These are phyloP conservation scores for Trifolium fragiferum DNA, from an alignment of 306 rosid genomes.

Conservation along the genomic window DNA sequence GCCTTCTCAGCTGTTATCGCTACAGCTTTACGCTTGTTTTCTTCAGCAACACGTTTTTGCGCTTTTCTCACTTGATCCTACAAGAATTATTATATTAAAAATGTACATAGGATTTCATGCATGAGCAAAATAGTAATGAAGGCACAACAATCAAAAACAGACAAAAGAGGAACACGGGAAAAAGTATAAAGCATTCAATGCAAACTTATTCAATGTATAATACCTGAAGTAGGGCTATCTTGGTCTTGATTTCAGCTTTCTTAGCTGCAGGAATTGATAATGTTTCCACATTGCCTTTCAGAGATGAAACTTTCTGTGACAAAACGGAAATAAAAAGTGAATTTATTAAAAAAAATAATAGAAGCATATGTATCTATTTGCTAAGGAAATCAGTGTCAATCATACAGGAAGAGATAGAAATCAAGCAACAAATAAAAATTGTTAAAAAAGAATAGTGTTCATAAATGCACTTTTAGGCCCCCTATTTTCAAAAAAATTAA, in stretches of 20 bases:
- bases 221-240: constrained; percentile 81
- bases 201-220: constrained; percentile 9
- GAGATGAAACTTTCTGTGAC: constrained; percentile 74
- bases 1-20: constrained; percentile 69
- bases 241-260: constrained; percentile 80
- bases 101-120: not conserved
- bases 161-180: constrained; percentile 1
- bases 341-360: constrained; percentile 13
- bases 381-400: constrained; percentile 7
- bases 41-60: constrained; percentile 87
- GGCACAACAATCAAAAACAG: constrained; percentile 17
- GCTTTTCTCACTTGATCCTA: constrained; percentile 84
- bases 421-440: constrained; percentile 7
- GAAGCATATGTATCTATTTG: constrained; percentile 12
- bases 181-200: constrained; percentile 26
- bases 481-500: too few relatives aligned
- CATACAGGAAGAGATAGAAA: not conserved
- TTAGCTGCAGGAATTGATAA: constrained; percentile 85
- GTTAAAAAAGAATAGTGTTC: too few relatives aligned
- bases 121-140: constrained; percentile 16
- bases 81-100: constrained; percentile 23
- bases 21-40: constrained; percentile 81
- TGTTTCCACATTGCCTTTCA: constrained; percentile 78
- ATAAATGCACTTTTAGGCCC: too few relatives aligned
- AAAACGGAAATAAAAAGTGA: not conserved